Evolutionary conservation across 805 yeast genomes (phyloP), one percentile per base, ranked within the genome.

Genomic region (Kazachstania bromeliacearum): DNA sequence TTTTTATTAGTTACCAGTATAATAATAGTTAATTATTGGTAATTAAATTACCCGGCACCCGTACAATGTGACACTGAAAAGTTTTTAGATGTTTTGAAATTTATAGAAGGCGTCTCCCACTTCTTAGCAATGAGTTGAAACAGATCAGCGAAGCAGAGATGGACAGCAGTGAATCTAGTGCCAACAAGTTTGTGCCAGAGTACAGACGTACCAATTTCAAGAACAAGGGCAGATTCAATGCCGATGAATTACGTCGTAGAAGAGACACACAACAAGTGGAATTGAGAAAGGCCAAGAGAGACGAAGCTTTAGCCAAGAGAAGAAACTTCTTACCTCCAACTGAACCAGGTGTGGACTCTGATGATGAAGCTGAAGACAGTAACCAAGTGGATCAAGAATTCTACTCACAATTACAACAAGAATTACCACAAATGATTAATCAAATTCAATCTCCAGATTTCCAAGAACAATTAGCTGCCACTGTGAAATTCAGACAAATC

Each of bases 241-340:
- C 85, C 40, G 98, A 92, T 59, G 98, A 92, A 69, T 76, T 92
- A 52, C 84, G 98, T 63, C 87, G 97, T 63, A 82, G 98, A 60
- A 81, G 97, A 62, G 98, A 89, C 62, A 94, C 84, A 39, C 96
- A 89, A 53, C 96, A 89, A 64, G 94, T 92, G 41, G 97, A 88
- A 60, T 71, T 92, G 54, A 76, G 98, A 66, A 92, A 94, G 67
- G 95, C 88, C 43, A 88, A 88, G 63, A 77, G 98, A 58, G 98
- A 92, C 59, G 97, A 92, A 60, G 82, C 84, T 38, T 70, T 92
- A 48, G 79, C 95, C 27, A 92, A 92, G 67, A 81, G 97, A 70
- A 79, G 98, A 67, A 87, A 85, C 61, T 76, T 79, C 56, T 58
- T 57, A 36, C 63, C 66, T 35, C 63, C 62, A 21, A 50, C 62